Base-by-base conservation (phyloP, 176 grass and related monocot genomes). In the Poa pratensis region DNA sequence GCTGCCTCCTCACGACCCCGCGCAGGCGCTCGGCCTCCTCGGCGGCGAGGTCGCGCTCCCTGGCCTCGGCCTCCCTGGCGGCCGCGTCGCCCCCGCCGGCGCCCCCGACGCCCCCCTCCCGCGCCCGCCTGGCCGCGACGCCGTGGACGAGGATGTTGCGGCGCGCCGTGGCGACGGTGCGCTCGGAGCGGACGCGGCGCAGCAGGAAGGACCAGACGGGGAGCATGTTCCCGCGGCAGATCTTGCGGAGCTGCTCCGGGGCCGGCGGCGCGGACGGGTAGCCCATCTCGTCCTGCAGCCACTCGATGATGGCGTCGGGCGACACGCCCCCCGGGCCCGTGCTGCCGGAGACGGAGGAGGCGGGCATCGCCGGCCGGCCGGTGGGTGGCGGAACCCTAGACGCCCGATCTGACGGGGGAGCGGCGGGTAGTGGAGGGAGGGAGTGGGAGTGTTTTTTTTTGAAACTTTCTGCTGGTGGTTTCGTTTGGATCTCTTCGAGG, bases 151-250 rank as follows among this genome's bases (percentile, higher is more conserved):
- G 51, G 46, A 99, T 99, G 91, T 99, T 99, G 49, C 86, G 55
- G 77, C 93, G 93, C 74, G 84, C 93, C 1, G 93, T 99, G 52
- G 90, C 88, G 76, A 94, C 91, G 66, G 96, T 99, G 45, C 86
- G 90, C 89, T 99, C 96, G 26, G 96, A 99, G 68, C 93, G 93
- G 84, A 99, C 93, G 16, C 96, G 88, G 73, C 88, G 91, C 84
- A 96, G 86, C 40, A 99, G 96, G 91, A 99, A 99, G 69, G 86
- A 86, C 96, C 96, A 96, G 43, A 96, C 81, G 23, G 93, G 96
- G 81, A 96, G 90, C 96, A 99, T 99, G 86, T 99, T 99, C 61
- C 96, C 96, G 52, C 96, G 91, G 90, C 96, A 99, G 96, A 99
- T 99, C 93, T 99, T 99, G 88, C 91, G 96, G 5, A 99, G 90